Evolutionary conservation across 2,329 filamentous ascomycete genomes (phyloP).

Genomic region (Rhinocladiella similis): DNA sequence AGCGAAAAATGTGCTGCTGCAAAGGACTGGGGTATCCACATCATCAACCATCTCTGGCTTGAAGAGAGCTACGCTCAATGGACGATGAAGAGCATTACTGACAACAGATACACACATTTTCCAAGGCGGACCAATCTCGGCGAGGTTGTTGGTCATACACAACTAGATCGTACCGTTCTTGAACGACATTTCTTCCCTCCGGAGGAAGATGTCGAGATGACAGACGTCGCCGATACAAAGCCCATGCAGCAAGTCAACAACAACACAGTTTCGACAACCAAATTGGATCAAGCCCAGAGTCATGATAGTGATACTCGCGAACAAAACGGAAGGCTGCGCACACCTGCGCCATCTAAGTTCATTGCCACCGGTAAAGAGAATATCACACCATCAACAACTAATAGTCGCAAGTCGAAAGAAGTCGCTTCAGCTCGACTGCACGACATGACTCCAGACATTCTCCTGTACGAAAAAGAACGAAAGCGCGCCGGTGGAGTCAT

Average conservation of each 20-base stretch:
- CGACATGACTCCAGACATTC: constrained; percentile 77
- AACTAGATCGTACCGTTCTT: constrained; percentile 69
- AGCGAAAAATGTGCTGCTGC: constrained; percentile 95
- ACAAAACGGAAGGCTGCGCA: constrained; percentile 44
- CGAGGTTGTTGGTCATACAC: constrained; percentile 88
- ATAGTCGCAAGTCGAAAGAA: constrained; percentile 83
- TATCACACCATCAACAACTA: constrained; percentile 72
- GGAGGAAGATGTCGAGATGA: constrained; percentile 32
- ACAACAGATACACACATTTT: constrained; percentile 79
- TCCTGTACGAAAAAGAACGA: constrained; percentile 88
- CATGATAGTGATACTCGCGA: constrained; percentile 17
- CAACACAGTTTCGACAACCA: constrained; percentile 32
- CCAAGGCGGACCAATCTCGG: constrained; percentile 86
- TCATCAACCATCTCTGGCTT: constrained; percentile 94
- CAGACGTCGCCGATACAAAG: constrained; percentile 17
- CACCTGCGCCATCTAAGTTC: constrained; percentile 55
- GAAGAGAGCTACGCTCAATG: constrained; percentile 96
- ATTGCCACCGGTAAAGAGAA: constrained; percentile 74
- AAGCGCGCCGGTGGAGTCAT: constrained; percentile 72
- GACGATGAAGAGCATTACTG: constrained; percentile 69
- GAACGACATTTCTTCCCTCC: constrained; percentile 67
- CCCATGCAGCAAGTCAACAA: constrained; percentile 40
- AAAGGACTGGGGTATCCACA: constrained; percentile 84
- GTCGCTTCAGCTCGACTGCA: constrained; percentile 78
- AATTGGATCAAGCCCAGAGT: constrained; percentile 15